phyloP scores from a whole-genome alignment of 169 alveolate species.

The Pseudocohnilembus persalinus region DNA sequence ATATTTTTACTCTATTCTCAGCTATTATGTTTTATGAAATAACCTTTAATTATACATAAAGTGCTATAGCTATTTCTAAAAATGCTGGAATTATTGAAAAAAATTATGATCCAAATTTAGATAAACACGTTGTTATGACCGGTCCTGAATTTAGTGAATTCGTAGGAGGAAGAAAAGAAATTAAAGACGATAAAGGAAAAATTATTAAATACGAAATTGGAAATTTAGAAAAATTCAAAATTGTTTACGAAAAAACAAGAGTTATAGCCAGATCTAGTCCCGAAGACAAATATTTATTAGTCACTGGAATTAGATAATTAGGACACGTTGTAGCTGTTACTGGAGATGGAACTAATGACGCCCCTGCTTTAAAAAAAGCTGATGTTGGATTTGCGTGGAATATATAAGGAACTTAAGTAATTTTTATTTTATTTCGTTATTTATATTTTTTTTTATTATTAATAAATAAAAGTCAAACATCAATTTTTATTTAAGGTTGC shows the following conservation, averaged over 20 bases:
- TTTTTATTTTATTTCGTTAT: too few species aligned
- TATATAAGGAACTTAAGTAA: constrained; percentile 88
- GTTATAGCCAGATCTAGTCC: constrained; percentile 90
- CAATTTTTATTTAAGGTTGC: too few species aligned
- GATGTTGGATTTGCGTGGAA: constrained; percentile 96
- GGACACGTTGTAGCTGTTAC: constrained; percentile 72
- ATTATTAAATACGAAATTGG: constrained; percentile 18
- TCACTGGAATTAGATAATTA: constrained; percentile 74
- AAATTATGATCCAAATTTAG: constrained; percentile 35
- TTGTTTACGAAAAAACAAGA: constrained; percentile 55
- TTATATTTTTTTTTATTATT: too few species aligned
- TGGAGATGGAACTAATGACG: constrained; percentile 79
- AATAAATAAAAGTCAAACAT: too few species aligned
- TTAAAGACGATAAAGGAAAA: constrained; percentile 18
- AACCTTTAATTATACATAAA: too few species aligned
- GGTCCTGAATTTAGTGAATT: constrained; percentile 77
- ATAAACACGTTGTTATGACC: constrained; percentile 62
- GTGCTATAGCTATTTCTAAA: constrained; percentile 61
- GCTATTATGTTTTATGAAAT: too few species aligned
- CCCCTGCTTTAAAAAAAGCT: constrained; percentile 76
- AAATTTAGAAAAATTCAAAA: constrained; percentile 37
- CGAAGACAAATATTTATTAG: constrained; percentile 80
- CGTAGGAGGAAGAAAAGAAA: constrained; percentile 62
- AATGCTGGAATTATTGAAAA: constrained; percentile 67
- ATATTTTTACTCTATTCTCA: too few species aligned